These are phyloP conservation scores for Punica granatum DNA, from an alignment of 345 rosid species.

Conservation along the genomic window DNA sequence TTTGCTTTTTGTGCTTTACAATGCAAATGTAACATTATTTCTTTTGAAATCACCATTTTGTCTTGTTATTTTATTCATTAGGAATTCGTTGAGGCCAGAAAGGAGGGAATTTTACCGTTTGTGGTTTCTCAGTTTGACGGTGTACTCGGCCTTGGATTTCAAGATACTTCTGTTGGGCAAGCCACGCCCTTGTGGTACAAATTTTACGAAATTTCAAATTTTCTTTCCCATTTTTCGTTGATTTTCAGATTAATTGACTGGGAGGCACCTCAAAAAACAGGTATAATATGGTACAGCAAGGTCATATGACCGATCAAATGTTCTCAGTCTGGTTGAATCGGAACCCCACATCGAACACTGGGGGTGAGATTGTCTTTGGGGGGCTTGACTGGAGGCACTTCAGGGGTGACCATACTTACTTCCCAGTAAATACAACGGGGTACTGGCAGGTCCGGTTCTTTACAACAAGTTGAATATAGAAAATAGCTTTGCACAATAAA, in stretches of 20 bases:
- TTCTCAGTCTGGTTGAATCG: conserved; percentile 54
- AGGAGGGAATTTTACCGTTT: conserved; percentile 36
- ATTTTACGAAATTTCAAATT: background rate
- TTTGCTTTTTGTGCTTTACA: conserved; percentile 4
- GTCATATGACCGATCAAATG: conserved; percentile 30
- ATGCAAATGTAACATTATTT: background rate
- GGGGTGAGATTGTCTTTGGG: conserved; percentile 59
- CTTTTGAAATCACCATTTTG: background rate
- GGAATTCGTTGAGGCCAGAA: conserved; percentile 52
- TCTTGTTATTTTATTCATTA: conserved; percentile 9
- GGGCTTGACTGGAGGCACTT: conserved; percentile 57
- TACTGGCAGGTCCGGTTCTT: conserved; percentile 48
- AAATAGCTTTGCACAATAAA: background rate
- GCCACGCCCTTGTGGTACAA: conserved; percentile 48
- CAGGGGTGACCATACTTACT: conserved; percentile 42
- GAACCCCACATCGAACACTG: conserved; percentile 25
- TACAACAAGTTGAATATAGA: background rate
- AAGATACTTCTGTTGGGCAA: conserved; percentile 27
- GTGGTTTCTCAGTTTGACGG: conserved; percentile 40
- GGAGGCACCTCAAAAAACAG: conserved; percentile 15
- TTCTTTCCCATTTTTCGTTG: background rate
- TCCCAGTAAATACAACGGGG: conserved; percentile 31
- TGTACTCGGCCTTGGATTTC: conserved; percentile 43
- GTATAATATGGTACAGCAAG: conserved; percentile 48
- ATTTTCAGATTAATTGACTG: background rate